A percentile compares a stretch with the other conserved stretches of the same genome.
Conservation (phyloP, 192 early-diverging fungal genomes). For the Anaeromyces robustus region DNA sequence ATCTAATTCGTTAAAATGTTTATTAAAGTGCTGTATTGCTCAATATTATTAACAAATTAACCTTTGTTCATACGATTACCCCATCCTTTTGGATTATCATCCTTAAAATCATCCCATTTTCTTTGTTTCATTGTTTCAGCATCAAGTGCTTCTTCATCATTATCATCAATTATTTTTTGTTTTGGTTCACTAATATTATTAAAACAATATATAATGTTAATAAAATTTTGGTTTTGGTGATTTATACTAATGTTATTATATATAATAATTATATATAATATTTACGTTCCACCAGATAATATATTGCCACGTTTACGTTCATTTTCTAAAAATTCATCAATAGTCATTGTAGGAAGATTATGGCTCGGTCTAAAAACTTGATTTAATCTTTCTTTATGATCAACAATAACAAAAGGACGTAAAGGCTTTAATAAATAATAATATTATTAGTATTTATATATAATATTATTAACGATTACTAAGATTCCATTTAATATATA, state of each 20-base stretch:
- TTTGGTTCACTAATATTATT: constrained; percentile 37
- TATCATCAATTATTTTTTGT: constrained; percentile 56
- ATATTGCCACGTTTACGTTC: constrained; percentile 80
- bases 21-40: too few species aligned
- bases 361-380: constrained; percentile 74
- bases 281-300: constrained; percentile 68
- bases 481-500: too few species aligned
- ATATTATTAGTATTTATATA: too few species aligned
- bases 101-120: constrained; percentile 84
- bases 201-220: constrained; percentile 1
- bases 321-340: constrained; percentile 83
- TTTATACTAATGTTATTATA: too few species aligned
- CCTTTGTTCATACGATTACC: constrained; percentile 25
- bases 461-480: too few species aligned
- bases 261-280: too few species aligned
- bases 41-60: too few species aligned
- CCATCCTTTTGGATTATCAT: constrained; percentile 54
- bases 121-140: constrained; percentile 70
- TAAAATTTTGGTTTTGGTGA: too few species aligned
- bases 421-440: constrained; percentile 10
- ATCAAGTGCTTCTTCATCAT: constrained; percentile 63
- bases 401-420: constrained; percentile 78
- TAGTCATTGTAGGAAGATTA: constrained; percentile 85
- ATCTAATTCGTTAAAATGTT: too few species aligned
- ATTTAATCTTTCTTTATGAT: constrained; percentile 53